Base-by-base conservation (phyloP, 768 basidiomycete genomes). In the Lentinula raphanica region DNA sequence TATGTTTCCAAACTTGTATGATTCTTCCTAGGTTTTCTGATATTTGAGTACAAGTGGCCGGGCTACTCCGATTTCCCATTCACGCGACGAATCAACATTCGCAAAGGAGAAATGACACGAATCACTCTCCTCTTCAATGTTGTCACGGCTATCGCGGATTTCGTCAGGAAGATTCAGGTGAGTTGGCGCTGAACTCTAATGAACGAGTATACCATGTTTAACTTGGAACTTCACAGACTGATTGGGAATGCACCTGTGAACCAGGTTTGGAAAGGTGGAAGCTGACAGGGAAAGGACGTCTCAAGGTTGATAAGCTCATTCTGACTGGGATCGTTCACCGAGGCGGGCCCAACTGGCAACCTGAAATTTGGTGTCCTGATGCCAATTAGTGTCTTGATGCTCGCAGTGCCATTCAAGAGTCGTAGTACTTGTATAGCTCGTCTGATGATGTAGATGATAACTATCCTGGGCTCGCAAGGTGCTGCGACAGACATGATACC, bases 331-430 rank as follows among this genome's bases (percentile, higher is more conserved):
- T 78, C 38, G 61, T 71, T 9, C 78, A 78, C 58, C 66, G 69
- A 50, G 73, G 70, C 11, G 76, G 75, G n/a, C 69, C 72, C 29
- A 65, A 65, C 35, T 80, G 79, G 78, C 75, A 78, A 55, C 67
- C 73, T 19, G 78, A 77, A 56, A 60, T 79, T 29, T 76, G 75
- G 71, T 67, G 64, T 50, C 62, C 59, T 36, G 8, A 4, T 13
- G n/a, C n/a, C 15, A 11, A 56, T n/a, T 38, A 45, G 25, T 12
- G 29, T 17, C n/a, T n/a, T 42, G 7, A 13, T 27, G 25, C 46
- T 46, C 7, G 49, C 11, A 50, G 36, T 29, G 32, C 8, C 32
- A 35, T 1, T 35, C 32, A 35, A n/a, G n/a, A n/a, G n/a, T n/a
- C n/a, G n/a, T n/a, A n/a, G n/a, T n/a, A n/a, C n/a, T n/a, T n/a